phyloP scores from a whole-genome alignment of 331 rosid species.

The Malus hybrid region DNA sequence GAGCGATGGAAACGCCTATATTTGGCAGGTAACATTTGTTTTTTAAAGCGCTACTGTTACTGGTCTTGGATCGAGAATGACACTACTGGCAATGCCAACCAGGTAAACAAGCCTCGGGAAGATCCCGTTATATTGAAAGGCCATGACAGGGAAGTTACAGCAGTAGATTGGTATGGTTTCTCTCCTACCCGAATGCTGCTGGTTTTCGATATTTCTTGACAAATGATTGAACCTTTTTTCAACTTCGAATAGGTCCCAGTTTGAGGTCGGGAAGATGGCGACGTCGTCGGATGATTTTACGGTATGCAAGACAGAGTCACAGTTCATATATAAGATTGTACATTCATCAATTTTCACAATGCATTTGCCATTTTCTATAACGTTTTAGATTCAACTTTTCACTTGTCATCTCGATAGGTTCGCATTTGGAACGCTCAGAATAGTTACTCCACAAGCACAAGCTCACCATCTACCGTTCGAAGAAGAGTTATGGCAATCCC shows the following conservation, averaged over 20 bases:
- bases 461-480: conserved; percentile 42
- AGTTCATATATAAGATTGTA: background rate
- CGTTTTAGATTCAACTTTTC: background rate
- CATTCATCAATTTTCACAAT: background rate
- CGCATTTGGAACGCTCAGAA: conserved; percentile 57
- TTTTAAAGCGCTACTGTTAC: background rate
- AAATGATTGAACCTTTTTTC: background rate
- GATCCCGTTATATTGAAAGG: conserved; percentile 49
- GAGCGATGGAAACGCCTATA: conserved; percentile 67
- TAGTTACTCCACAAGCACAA: conserved; percentile 22
- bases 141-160: conserved; percentile 81
- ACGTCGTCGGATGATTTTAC: conserved; percentile 87
- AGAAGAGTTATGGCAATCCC: conserved; percentile 85
- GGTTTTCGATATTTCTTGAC: background rate
- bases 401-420: conserved; percentile 37
- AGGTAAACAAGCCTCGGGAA: conserved; percentile 68
- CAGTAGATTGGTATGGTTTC: conserved; percentile 68
- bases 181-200: conserved; percentile 13
- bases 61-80: conserved; percentile 1
- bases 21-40: conserved; percentile 66
- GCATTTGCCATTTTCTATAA: background rate
- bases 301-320: conserved; percentile 30
- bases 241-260: conserved; percentile 43
- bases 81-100: conserved; percentile 18
- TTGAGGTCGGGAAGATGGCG: conserved; percentile 68